Evolutionary conservation across 306 rosid genomes (phyloP), one percentile per base, ranked within the genome.

Genomic region (Rosa lucieae): DNA sequence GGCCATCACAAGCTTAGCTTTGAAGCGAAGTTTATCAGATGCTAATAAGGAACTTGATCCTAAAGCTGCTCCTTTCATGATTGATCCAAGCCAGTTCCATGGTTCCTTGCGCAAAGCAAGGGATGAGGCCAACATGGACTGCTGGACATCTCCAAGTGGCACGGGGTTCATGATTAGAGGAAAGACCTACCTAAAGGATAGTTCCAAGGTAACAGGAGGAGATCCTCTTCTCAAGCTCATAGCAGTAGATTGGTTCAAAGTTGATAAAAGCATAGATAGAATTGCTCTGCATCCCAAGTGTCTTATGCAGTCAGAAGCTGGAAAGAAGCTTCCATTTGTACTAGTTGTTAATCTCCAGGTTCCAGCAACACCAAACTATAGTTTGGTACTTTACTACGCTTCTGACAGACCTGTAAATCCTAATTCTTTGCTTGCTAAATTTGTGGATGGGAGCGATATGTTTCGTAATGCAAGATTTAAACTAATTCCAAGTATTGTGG

Each of bases 291-390:
- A 92, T 75, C 91, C 88, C 73, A 90, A 77, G 83, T 79, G 83
- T 85, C 83, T 92, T 70, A 83, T 86, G 84, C 96, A 91, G 99
- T 83, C 92, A n/a, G 90, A 90, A 83, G 85, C 85, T 8, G 98
- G 99, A 77, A 95, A 82, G 78, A 95, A 86, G 79, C 91, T 91
- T 73, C 99, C 99, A 21, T 91, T 95, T 73, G 55, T 95, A 73
- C 93, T 95, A 63, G 85, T 95, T 77, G 56, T 95, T 49, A 95
- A 95, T 86, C 92, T 95, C 79, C 97, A 93, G 97, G 93, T 95
- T 84, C 99, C 99, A 80, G 97, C 96, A 43, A 95, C 92, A 85
- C 99, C 99, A 84, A 93, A 95, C 88, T 93, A 93, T 75, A 86
- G 91, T 69, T 86, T 95, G 90, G 97, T 91, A 72, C 86, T 89